Evolutionary conservation across 1,139 yeast genomes (phyloP).

Genomic region (Saccharomyces hybrid): DNA sequence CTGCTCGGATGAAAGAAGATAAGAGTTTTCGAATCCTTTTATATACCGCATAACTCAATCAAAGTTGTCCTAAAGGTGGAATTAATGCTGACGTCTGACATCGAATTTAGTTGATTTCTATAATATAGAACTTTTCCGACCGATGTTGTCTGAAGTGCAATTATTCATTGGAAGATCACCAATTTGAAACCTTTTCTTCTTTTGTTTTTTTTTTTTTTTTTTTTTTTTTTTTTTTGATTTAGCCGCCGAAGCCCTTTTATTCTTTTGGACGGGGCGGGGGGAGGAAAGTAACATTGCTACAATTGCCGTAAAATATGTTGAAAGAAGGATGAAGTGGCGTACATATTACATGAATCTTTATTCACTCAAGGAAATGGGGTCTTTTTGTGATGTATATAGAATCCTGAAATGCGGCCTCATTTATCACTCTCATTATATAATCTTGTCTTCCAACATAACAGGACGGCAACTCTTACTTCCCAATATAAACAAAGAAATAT

Average conservation of each 20-base stretch:
- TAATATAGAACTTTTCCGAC: background rate
- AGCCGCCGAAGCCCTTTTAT: background rate
- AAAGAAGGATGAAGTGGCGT: background rate
- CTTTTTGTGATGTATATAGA: too few species aligned
- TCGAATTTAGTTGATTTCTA: background rate
- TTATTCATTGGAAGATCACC: background rate
- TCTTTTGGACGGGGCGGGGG: background rate
- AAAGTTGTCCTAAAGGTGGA: constrained; percentile 14
- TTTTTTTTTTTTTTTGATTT: background rate
- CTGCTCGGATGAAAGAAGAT: background rate
- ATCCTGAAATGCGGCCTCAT: too few species aligned
- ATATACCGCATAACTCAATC: constrained; percentile 17
- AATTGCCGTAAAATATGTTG: background rate
- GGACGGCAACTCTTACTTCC: too few species aligned
- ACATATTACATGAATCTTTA: too few species aligned
- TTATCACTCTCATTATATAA: too few species aligned
- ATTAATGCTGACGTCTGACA: constrained; percentile 6
- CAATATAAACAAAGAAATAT: too few species aligned
- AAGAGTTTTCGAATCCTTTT: background rate
- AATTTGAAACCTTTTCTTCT: background rate
- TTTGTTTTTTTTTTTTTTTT: background rate
- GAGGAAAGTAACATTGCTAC: background rate
- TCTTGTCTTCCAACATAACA: too few species aligned
- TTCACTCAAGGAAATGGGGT: too few species aligned
- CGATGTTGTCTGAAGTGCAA: background rate